Conservation (phyloP, 768 basidiomycete genomes). For the Boletus insuetus region DNA sequence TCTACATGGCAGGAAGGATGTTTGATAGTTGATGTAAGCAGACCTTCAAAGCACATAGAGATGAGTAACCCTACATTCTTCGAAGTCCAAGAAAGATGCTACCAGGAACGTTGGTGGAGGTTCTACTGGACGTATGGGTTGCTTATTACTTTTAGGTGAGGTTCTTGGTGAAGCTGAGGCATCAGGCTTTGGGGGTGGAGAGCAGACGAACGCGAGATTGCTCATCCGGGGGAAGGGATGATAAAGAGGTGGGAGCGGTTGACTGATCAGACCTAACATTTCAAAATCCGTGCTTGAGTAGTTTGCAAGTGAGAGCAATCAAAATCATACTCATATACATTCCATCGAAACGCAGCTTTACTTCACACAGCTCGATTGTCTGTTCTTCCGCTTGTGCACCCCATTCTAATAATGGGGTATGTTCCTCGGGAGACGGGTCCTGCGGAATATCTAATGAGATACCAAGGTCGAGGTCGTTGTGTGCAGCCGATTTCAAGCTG, state of each 20-base stretch:
- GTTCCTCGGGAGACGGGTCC: conserved; percentile 22
- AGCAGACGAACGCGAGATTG: conserved; percentile 46
- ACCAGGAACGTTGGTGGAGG: conserved; percentile 44
- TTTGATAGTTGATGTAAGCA: conserved; percentile 19
- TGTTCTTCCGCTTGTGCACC: conserved; percentile 61
- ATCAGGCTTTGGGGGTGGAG: conserved; percentile 32
- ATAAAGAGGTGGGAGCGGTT: conserved; percentile 47
- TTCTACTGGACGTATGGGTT: conserved; percentile 23
- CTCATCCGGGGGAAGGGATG: conserved; percentile 37
- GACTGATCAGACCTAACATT: conserved; percentile 38
- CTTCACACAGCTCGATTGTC: conserved; percentile 59
- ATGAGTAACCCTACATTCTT: conserved; percentile 47
- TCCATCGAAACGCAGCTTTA: conserved; percentile 50
- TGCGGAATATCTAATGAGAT: conserved; percentile 26
- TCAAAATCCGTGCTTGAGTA: conserved; percentile 3
- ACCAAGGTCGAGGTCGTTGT: conserved; percentile 43
- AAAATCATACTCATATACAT: conserved; percentile 39
- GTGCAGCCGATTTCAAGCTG: conserved; percentile 21
- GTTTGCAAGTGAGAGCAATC: neutral
- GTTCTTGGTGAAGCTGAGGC: conserved; percentile 23
- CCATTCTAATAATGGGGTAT: conserved; percentile 35
- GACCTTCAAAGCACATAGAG: neutral
- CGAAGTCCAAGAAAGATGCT: conserved; percentile 56
- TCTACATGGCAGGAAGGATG: conserved; percentile 40
- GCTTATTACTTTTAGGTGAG: conserved; percentile 29